Base-by-base conservation (phyloP, 2,329 filamentous ascomycete genomes). In the Cordyceps farinosa region DNA sequence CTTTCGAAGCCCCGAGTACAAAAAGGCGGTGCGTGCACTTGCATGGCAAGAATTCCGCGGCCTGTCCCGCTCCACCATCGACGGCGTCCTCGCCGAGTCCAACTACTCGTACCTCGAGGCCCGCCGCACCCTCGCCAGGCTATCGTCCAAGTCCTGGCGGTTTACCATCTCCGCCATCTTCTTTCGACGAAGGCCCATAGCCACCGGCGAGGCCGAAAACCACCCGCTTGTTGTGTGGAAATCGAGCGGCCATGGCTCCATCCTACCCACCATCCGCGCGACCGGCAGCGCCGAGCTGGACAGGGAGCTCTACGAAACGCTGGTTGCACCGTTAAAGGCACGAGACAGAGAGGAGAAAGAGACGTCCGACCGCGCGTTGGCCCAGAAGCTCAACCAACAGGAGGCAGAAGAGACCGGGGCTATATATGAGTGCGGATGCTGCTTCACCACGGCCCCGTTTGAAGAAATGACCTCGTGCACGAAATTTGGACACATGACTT, bases 71-170 rank as follows among this genome's bases (percentile, higher is more conserved):
- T 90, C 89, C 1, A 87, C 90, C 3, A 89, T 94, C 75, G 86
- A 88, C 70, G 90, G 88, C 9, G 90, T 95, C 8, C 82, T 95
- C 54, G 90, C 90, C 56, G 91, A 95, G 74, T 86, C 84, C 70
- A 95, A 95, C 75, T 87, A 90, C 75, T 90, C 88, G 9, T 95
- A 94, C 70, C 85, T 89, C 29, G 83, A 88, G 36, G 87, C 90
- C 13, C 83, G 90, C 42, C 84, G 84, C 17, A 90, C 88, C 2
- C 83, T 95, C 17, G 83, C 90, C 60, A 82, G 82, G 1, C 76
- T 94, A 13, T 87, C 88, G 7, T 84, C 85, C 51, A 90, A 87
- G 73, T 91, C 90, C 40, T 95, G 91, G 91, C 84, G 89, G 53
- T 90, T 89, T 65, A 87, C 89, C 42, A 80, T 94, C 60, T 86